Evolutionary conservation across 2,329 filamentous ascomycete species (phyloP), one percentile per base, ranked within the genome.

Genomic region (Pestalotiopsis sp.): DNA sequence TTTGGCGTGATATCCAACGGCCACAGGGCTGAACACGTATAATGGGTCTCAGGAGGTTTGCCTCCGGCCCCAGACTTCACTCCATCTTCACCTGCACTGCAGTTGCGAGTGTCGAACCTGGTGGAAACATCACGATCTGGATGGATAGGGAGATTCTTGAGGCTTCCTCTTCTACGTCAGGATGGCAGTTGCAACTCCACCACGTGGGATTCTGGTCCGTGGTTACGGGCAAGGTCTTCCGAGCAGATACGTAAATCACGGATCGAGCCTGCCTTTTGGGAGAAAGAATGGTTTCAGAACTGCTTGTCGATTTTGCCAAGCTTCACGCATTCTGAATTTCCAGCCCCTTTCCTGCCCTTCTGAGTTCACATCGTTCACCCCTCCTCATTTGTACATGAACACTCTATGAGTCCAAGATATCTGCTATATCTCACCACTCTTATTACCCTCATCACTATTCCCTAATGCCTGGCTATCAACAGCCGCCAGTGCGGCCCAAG

Each of bases 161-260:
- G n/a, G 17, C 17, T 27, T 59, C n/a, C 23, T 52, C 36, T 23
- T 25, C 62, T 49, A 49, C 61, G 61, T 49, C 61, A 64, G 39
- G 12, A 52, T 64, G 61, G 61, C 36, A 64, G 61, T 13, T 25
- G 61, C 61, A 64, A 23, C 61, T 64, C 27, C 61, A 45, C 38
- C 61, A 20, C n/a, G 17, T 17, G 23, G 9, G 23, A 12, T 13
- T 1, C 36, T 36, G 31, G n/a, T 41, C 14, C 31, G 17, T 11
- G 17, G 13, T 39, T 62, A 31, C 59, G n/a, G 36, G 13, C 36
- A 39, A 17, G 13, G 59, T 20, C 59, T 11, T 62, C 4, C 59
- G 31, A 62, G 59, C 27, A 36, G 36, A 62, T 23, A 38, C 13
- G 59, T 39, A 38, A 17, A 52, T 20, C 31, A 62, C n/a, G 41